These are phyloP conservation scores for Botryotinia calthae DNA, from an alignment of 2,329 filamentous ascomycete species.

Conservation along the genomic window DNA sequence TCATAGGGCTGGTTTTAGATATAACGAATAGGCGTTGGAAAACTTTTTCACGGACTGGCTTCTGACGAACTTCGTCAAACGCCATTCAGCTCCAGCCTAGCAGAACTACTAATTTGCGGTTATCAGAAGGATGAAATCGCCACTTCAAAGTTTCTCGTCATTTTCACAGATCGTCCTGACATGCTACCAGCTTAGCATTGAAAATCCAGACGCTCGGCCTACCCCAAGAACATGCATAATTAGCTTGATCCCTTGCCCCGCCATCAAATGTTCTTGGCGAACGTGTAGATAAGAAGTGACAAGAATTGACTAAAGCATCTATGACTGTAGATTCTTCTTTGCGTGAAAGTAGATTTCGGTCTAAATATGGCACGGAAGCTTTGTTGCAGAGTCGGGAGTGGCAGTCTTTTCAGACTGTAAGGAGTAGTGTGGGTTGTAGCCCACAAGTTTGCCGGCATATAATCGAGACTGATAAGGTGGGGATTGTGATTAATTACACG, in stretches of 20 bases:
- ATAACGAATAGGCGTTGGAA: not conserved
- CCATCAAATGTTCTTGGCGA: not conserved
- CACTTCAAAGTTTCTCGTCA: not conserved
- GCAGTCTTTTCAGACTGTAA: not conserved
- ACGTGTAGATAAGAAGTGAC: not conserved
- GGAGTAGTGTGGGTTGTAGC: not conserved
- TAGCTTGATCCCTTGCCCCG: not conserved
- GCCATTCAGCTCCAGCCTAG: not conserved
- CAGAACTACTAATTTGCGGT: not conserved
- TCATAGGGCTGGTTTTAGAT: not conserved
- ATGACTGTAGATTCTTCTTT: not conserved
- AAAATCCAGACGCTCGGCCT: slow-evolving; percentile 5
- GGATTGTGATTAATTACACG: not conserved
- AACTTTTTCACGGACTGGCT: not conserved
- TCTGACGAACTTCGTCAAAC: too few species aligned
- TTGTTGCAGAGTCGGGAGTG: not conserved
- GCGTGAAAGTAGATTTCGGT: not conserved
- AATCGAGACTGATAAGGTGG: not conserved
- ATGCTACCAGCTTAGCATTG: not conserved
- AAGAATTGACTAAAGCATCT: not conserved
- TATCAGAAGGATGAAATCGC: not conserved
- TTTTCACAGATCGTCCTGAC: not conserved
- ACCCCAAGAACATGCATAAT: slow-evolving; percentile 9
- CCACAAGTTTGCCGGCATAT: not conserved
- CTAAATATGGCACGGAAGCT: not conserved